A percentile compares a stretch with the other conserved stretches of the same genome.
These are phyloP conservation scores for Rhynchosporium agropyri DNA, from an alignment of 2,329 filamentous ascomycete genomes.

Conservation along the genomic window DNA sequence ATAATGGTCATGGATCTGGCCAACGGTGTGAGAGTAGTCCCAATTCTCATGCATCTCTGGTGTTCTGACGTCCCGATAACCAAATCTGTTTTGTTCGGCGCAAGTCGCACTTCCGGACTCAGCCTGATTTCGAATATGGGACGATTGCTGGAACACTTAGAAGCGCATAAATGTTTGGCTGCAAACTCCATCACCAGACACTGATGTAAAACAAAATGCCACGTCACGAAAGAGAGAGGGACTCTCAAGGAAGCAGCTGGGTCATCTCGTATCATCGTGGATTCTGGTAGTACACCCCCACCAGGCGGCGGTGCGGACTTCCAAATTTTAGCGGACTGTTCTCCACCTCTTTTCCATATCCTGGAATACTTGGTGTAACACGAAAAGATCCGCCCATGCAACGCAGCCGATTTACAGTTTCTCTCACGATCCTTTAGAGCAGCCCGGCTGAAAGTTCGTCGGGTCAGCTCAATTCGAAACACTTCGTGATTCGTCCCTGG, in stretches of 20 bases:
- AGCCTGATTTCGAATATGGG: constrained; percentile 14
- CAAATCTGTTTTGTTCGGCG: constrained; percentile 1
- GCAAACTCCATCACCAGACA: neutral
- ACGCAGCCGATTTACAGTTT: constrained; percentile 17
- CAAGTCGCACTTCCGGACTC: constrained; percentile 8
- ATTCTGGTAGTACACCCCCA: neutral
- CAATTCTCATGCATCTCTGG: neutral
- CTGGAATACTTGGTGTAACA: constrained; percentile 21
- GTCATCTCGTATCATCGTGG: neutral
- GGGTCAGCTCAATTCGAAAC: constrained; percentile 24
- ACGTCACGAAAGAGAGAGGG: neutral
- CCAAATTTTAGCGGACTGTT: constrained; percentile 2
- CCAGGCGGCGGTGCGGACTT: constrained; percentile 10
- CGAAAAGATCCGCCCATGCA: constrained; percentile 12
- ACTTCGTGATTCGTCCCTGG: constrained; percentile 8
- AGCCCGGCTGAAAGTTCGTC: constrained; percentile 10
- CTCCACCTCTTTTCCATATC: constrained; percentile 16
- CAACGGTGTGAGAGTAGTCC: neutral
- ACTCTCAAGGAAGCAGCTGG: neutral
- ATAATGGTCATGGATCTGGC: too few species aligned
- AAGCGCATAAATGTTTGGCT: neutral
- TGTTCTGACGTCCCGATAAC: neutral
- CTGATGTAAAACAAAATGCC: neutral
- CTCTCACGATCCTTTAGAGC: neutral
- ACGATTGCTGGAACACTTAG: neutral